phyloP scores from a whole-genome alignment of 805 yeast species.

The Saccharomycopsis olivae region DNA sequence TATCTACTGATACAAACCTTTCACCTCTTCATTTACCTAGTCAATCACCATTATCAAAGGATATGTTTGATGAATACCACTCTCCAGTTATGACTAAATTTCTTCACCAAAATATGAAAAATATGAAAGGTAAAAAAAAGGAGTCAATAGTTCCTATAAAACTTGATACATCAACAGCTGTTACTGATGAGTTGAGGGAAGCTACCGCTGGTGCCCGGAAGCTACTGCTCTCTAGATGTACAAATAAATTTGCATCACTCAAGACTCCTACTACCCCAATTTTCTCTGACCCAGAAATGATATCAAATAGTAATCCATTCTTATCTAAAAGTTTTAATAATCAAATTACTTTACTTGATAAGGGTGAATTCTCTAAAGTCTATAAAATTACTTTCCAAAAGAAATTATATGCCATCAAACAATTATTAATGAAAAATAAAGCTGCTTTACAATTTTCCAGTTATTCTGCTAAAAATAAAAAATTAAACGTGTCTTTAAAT shows the following conservation, averaged over 20 bases:
- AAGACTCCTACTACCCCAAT: conserved; percentile 18
- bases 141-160: not conserved
- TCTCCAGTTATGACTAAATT: conserved; percentile 9
- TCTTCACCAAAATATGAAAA: not conserved
- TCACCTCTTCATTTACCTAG: not conserved
- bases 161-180: not conserved
- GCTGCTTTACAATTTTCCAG: not conserved
- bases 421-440: conserved; percentile 1
- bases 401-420: conserved; percentile 67
- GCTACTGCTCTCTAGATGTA: too few species aligned
- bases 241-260: not conserved
- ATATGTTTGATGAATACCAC: conserved; percentile 1
- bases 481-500: conserved; percentile 6
- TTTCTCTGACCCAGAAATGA: conserved; percentile 13
- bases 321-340: conserved; percentile 39
- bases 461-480: not conserved
- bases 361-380: conserved; percentile 86
- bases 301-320: conserved; percentile 29
- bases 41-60: conserved; percentile 2
- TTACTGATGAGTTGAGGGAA: not conserved
- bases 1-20: not conserved
- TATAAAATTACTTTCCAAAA: conserved; percentile 66
- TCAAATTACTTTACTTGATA: conserved; percentile 62
- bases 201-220: not conserved
- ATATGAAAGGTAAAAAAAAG: not conserved